Evolutionary conservation across 495 filamentous ascomycete species (phyloP), one percentile per base, ranked within the genome.

Genomic region (Lasiosphaeria ovina): DNA sequence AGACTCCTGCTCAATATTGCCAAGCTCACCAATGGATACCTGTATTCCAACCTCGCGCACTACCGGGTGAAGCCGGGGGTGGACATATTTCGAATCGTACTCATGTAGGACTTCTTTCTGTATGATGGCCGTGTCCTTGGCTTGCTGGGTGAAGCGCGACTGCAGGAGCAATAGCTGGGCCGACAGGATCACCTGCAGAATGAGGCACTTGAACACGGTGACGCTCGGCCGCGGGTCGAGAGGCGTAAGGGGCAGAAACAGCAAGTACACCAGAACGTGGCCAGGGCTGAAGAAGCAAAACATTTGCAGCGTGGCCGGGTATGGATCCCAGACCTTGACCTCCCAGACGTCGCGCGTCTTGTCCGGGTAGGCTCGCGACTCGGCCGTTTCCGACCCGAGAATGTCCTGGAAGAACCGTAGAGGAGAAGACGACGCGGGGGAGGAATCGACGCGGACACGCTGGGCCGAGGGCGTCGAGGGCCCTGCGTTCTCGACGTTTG

Each of bases 71-170:
- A 95, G 83, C n/a, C 87, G 81, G 9, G 95, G 94, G 69, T 95
- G 91, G 3, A 98, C 94, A 62, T 85, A 96, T 79, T 98, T 98
- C 51, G 85, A 89, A 72, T 98, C 91, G 74, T 98, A 98, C 75
- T 98, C 94, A 69, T 91, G 86, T 76, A 97, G 75, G 6, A 98
- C 93, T 72, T 97, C 91, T 62, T 89, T 92, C 54, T 94, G 89
- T 54, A 98, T 89, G 34, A 98, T 76, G 0, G 85, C 80, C 2
- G 83, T 81, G 72, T 98, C 94, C 68, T 93, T 96, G 48, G 84
- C 81, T 66, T 98, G 92, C 69, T 93, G 93, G 4, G 83, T 82
- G 73, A 92, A 97, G 24, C 78, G 83, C 2, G 77, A 76, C 36
- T 86, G 85, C 35, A 97, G 77, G 17, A 89, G 79, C 12, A 83